Evolutionary conservation across 2,329 filamentous ascomycete genomes (phyloP).

Genomic region (Fusarium torreyae): DNA sequence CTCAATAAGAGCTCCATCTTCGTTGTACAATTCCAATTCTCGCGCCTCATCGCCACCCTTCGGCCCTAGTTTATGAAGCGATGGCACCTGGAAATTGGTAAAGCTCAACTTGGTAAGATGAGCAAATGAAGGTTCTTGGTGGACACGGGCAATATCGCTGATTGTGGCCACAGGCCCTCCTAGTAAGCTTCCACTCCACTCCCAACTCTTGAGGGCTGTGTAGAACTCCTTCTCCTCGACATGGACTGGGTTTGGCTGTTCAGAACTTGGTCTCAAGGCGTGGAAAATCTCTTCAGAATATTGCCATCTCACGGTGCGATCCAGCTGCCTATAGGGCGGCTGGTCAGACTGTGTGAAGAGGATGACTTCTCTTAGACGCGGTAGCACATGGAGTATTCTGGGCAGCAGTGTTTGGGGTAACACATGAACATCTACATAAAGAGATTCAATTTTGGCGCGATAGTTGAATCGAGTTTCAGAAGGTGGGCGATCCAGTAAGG

Average conservation of each 20-base stretch:
- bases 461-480: slow-evolving; percentile 73
- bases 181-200: slow-evolving; percentile 72
- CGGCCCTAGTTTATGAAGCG: slow-evolving; percentile 58
- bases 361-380: slow-evolving; percentile 78
- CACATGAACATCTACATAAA: slow-evolving; percentile 80
- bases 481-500: slow-evolving; percentile 69
- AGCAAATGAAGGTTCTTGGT: slow-evolving; percentile 70
- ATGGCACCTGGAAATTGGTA: slow-evolving; percentile 74
- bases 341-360: slow-evolving; percentile 80
- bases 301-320: slow-evolving; percentile 74
- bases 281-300: slow-evolving; percentile 78
- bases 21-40: slow-evolving; percentile 53
- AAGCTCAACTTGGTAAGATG: slow-evolving; percentile 70
- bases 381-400: slow-evolving; percentile 74
- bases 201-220: slow-evolving; percentile 68
- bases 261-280: slow-evolving; percentile 70
- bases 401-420: slow-evolving; percentile 60
- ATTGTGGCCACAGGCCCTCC: slow-evolving; percentile 62
- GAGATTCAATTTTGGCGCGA: slow-evolving; percentile 76
- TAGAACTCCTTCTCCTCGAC: slow-evolving; percentile 52
- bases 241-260: slow-evolving; percentile 49
- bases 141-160: slow-evolving; percentile 66
- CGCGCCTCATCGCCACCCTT: slow-evolving; percentile 52
- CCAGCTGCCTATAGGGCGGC: slow-evolving; percentile 74
- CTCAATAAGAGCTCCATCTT: slow-evolving; percentile 61